Evolutionary conservation across 192 early-diverging fungal species (phyloP), one percentile per base, ranked within the genome.

Genomic region (Dissophora ornata): DNA sequence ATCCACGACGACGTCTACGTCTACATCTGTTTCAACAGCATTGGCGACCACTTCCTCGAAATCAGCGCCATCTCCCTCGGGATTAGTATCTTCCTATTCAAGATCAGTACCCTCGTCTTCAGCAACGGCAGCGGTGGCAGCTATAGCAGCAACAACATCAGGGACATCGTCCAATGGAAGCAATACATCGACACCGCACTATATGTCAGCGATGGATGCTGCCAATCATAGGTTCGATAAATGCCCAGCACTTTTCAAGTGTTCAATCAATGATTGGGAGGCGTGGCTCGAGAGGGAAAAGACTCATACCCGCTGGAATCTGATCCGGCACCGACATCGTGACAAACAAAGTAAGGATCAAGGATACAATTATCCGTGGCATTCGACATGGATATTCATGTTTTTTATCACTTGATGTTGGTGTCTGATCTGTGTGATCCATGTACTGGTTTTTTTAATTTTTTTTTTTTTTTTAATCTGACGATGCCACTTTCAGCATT

Each of bases 201-300:
- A 38, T 52, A 6, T 29, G 11, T 38, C 47, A 15, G 30, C 19
- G 22, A 9, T 22, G 3, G 53, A n/a, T 1, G 40, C 54, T 55
- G 8, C 6, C 25, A 19, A 48, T 21, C 7, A 66, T 26, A 26
- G 65, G 33, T 77, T 45, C 19, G 64, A 77, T 3, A 55, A 67
- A 18, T 60, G 65, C 22, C 73, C 73, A 1, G 33, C 53, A 5
- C 44, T 67, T 8, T 53, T 67, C 22, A 61, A 57, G 45, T 56
- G 49, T 24, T 53, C 58, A 12, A 52, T 56, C 1, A 32, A 55
- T 26, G 73, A 77, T 21, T 77, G 73, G 73, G 73, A 77, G 46
- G 3, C 63, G 2, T 77, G 73, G 73, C 45, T 77, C 15, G 52
- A 67, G 3, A 24, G 46, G 8, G 73, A 77, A 33, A 77, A 67